These are phyloP conservation scores for Vachellia collinsii DNA, from an alignment of 306 rosid species.

Conservation along the genomic window DNA sequence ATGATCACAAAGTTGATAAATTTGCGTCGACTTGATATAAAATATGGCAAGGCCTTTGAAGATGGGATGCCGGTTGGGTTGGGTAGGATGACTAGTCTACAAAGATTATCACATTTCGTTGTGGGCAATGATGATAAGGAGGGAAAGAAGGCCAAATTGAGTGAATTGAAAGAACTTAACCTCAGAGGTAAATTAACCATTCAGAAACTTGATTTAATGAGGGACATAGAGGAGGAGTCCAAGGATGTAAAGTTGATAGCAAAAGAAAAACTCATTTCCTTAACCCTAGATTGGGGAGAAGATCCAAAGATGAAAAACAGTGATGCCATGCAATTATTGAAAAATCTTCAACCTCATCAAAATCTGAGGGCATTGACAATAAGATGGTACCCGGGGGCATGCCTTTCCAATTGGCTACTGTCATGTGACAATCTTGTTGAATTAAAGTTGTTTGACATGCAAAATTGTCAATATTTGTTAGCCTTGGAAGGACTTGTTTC, in stretches of 20 bases:
- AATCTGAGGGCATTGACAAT: background rate
- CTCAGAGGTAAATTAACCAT: background rate
- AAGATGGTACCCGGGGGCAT: background rate
- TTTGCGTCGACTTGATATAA: background rate
- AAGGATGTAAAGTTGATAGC: background rate
- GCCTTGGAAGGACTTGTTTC: background rate
- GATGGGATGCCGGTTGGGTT: background rate
- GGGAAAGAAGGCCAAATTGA: background rate
- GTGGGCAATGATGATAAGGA: background rate
- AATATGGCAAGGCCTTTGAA: background rate
- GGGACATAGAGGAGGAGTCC: background rate
- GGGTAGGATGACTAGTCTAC: background rate
- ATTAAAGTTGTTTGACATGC: accelerated
- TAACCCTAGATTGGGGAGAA: accelerated
- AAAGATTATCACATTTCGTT: background rate
- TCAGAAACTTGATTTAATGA: background rate
- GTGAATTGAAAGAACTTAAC: background rate
- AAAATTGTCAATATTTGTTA: background rate
- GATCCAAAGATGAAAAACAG: background rate
- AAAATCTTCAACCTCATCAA: background rate
- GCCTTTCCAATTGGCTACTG: background rate
- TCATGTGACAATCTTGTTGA: background rate
- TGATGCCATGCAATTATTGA: background rate
- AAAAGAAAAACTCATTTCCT: background rate
- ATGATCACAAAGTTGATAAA: background rate